Evolutionary conservation across 129 eudicot genomes (phyloP).

Genomic region (Logfia minima): DNA sequence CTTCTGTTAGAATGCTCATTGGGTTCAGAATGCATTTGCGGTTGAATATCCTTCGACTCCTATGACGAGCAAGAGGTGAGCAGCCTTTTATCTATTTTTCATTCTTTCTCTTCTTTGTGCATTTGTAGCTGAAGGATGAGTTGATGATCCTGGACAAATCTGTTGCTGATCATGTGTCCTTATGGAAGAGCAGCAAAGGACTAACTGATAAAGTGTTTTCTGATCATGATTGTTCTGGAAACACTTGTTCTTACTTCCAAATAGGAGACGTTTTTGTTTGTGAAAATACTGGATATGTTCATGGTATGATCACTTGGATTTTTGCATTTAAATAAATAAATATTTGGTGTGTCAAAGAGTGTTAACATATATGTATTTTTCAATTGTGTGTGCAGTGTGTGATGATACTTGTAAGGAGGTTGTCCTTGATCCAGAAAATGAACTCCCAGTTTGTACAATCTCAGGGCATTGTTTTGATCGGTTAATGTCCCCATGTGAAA

Average conservation of each 20-base stretch:
- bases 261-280: constrained; percentile 92
- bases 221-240: constrained; percentile 90
- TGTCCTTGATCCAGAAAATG: constrained; percentile 64
- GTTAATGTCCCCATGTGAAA: constrained; percentile 65
- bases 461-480: constrained; percentile 95
- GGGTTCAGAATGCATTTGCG: too few species aligned
- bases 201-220: constrained; percentile 65
- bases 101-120: constrained; percentile 4
- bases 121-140: constrained; percentile 78
- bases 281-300: constrained; percentile 93
- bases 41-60: too few species aligned
- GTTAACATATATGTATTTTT: background rate
- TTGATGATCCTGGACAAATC: constrained; percentile 77
- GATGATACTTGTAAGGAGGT: constrained; percentile 92
- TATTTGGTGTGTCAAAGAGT: too few species aligned
- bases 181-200: constrained; percentile 88
- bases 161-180: constrained; percentile 89
- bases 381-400: constrained; percentile 62
- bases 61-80: too few species aligned
- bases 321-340: too few species aligned
- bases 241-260: constrained; percentile 77
- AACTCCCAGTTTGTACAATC: constrained; percentile 83
- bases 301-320: constrained; percentile 45
- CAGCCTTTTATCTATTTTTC: background rate
- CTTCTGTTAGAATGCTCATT: too few species aligned